These are phyloP conservation scores for Cydonia oblonga DNA, from an alignment of 331 rosid species.

Conservation along the genomic window DNA sequence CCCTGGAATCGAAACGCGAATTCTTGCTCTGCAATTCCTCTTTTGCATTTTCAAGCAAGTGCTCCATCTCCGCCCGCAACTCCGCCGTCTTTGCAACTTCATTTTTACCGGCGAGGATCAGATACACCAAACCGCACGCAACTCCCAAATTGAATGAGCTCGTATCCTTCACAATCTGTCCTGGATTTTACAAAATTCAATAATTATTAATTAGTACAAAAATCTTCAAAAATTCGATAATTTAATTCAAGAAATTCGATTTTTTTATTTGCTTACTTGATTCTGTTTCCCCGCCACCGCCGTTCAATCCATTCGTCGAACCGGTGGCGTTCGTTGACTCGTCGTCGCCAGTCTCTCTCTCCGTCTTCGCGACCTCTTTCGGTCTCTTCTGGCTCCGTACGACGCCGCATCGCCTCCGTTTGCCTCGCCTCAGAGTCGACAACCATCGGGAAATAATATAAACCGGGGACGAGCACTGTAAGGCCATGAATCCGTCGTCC, in stretches of 20 bases:
- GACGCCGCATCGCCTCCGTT: slow-evolving; percentile 3
- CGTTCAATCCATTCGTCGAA: slow-evolving; percentile 14
- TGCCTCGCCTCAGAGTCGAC: slow-evolving; percentile 32
- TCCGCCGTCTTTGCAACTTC: slow-evolving; percentile 64
- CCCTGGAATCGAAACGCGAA: slow-evolving; percentile 1
- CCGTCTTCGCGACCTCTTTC: slow-evolving; percentile 2
- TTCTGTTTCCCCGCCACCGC: slow-evolving; percentile 4
- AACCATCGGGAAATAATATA: slow-evolving; percentile 39
- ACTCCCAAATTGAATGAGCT: slow-evolving; percentile 67
- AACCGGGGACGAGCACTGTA: slow-evolving; percentile 38
- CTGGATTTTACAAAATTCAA: slow-evolving; percentile 17
- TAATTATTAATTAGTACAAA: no score
- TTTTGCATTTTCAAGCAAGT: slow-evolving; percentile 46
- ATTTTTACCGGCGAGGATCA: slow-evolving; percentile 51
- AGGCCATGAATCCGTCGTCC: background rate
- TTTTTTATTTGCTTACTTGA: slow-evolving; percentile 20
- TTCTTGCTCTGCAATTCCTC: slow-evolving; percentile 35
- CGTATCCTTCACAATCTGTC: slow-evolving; percentile 27
- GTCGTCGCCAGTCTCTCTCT: background rate
- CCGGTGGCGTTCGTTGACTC: slow-evolving; percentile 1
- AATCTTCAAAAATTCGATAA: background rate
- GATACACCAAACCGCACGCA: slow-evolving; percentile 60
- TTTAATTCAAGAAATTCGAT: background rate
- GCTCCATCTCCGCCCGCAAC: slow-evolving; percentile 64
- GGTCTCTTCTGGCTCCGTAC: slow-evolving; percentile 6